A percentile compares a stretch with the other conserved stretches of the same genome.
Conservation (phyloP, 257 asterid species). For the Dorcoceras hygrometricum region DNA sequence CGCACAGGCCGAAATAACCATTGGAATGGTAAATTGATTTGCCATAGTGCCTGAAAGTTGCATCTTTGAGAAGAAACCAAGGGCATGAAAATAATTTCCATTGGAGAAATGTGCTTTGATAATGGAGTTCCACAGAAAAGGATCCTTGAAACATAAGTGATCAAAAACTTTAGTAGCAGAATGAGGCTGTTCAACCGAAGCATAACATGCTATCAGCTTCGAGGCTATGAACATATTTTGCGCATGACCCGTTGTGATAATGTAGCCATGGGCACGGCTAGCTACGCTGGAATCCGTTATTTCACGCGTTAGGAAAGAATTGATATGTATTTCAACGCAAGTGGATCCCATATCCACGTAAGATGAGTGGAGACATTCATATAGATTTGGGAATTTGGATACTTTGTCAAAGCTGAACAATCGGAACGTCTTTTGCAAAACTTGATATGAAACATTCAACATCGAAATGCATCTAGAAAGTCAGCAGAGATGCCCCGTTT, state of each 20-base stretch:
- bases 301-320: constrained; percentile 41
- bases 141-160: constrained; percentile 42
- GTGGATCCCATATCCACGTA: constrained; percentile 24
- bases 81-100: constrained; percentile 39
- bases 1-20: constrained; percentile 72
- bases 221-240: constrained; percentile 57
- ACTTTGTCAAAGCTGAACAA: background rate
- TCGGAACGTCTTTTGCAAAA: too few species aligned
- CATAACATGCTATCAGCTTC: constrained; percentile 65
- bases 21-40: constrained; percentile 57
- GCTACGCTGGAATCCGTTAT: constrained; percentile 31
- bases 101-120: constrained; percentile 71
- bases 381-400: constrained; percentile 30
- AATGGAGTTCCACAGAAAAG: constrained; percentile 71
- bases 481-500: constrained; percentile 21
- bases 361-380: constrained; percentile 34
- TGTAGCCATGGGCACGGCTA: constrained; percentile 45
- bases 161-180: constrained; percentile 50
- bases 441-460: too few species aligned
- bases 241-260: constrained; percentile 48
- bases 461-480: too few species aligned
- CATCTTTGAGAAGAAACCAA: constrained; percentile 51
- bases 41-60: constrained; percentile 36
- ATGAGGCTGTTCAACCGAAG: constrained; percentile 42
- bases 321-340: constrained; percentile 35